Base-by-base conservation (phyloP, 805 yeast species). In the Blastobotrys terrestris region DNA sequence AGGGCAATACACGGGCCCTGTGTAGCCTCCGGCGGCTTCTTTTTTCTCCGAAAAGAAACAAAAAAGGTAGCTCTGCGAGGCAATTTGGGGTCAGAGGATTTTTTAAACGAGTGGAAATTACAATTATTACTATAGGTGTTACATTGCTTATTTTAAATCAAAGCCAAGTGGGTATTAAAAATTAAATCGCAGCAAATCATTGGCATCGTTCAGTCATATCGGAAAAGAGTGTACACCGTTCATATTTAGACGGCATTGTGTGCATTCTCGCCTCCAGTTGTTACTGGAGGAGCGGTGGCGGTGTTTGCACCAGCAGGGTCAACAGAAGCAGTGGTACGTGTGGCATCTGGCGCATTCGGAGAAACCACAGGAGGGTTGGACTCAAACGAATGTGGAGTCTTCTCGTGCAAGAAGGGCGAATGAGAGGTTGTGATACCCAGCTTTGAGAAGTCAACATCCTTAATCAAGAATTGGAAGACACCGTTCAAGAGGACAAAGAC, bases 401-500 rank as follows among this genome's bases (percentile, higher is more conserved):
- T 59, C 49, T 58, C 60, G 41, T 59, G 61, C 56, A 55, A 57
- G 16, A 58, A 47, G 3, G 62, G 55, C 18, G 41, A 48, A 21
- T 39, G 53, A 2, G 61, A 55, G 46, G 54, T 48, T 31, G 44
- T 50, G 45, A 63, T 39, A 7, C 65, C 67, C 11, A 63, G 54
- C 31, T 51, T 53, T 8, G 54, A 58, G 40, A 62, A 52, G 49
- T 62, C 64, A 14, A 59, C 50, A 41, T 53, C 47, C 8, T 58
- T 54, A 31, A 56, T 55, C 15, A 48, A 52, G 46, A 46, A 60
- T 48, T 63, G 46, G 54, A 64, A 55, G 54, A 47, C 54, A 11
- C 58, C 44, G 31, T 54, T 55, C 20, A 63, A 16, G 46, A 52
- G 48, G 16, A 58, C 72, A 58, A 81, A 74, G 26, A 72, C 66